Conservation (phyloP, 495 filamentous ascomycete species). For the Penicillium fimorum region DNA sequence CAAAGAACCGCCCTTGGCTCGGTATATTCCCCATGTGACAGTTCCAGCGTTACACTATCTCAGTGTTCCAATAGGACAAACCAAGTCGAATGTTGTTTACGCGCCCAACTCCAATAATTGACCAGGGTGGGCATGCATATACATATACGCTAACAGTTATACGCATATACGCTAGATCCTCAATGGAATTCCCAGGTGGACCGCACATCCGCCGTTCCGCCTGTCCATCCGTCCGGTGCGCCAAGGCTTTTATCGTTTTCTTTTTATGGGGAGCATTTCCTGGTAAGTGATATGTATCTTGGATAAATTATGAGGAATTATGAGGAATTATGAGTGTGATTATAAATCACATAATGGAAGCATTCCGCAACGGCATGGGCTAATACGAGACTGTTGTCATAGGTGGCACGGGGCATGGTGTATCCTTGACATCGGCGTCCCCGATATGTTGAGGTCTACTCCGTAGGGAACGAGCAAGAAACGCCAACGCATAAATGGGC, state of each 20-base stretch:
- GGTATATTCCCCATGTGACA: background rate
- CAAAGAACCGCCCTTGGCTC: background rate
- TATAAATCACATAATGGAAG: background rate
- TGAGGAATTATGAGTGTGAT: background rate
- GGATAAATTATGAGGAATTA: background rate
- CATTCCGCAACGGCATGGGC: background rate
- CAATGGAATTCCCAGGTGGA: background rate
- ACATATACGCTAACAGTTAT: background rate
- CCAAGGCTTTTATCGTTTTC: background rate
- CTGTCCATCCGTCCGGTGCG: slow-evolving; percentile 1
- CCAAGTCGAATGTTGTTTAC: background rate
- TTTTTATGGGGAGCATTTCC: background rate
- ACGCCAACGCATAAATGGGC: background rate
- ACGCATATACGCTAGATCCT: background rate
- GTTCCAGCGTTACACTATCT: background rate
- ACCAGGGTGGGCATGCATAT: background rate
- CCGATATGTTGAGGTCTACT: background rate
- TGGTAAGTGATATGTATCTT: too few species aligned
- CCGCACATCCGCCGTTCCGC: slow-evolving; percentile 8
- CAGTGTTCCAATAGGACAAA: background rate
- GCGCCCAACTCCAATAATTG: background rate
- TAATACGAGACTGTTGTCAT: slow-evolving; percentile 8
- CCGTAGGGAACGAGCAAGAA: background rate
- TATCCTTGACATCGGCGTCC: slow-evolving; percentile 2
- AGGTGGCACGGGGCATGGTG: background rate